Evolutionary conservation across 495 filamentous ascomycete species (phyloP).

Genomic region (Daldinia loculata): DNA sequence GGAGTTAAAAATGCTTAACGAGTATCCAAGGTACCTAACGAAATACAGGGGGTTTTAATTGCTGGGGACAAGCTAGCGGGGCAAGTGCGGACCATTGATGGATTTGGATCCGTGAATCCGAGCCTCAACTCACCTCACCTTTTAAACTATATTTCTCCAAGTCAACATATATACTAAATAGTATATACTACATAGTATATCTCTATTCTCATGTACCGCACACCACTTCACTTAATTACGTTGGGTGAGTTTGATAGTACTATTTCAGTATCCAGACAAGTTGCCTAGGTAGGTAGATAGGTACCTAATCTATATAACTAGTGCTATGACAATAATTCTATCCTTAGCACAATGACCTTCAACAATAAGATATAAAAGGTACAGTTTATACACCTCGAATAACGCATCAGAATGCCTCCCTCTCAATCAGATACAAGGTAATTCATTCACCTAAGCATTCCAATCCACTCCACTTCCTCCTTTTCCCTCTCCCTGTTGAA

Average conservation of each 20-base stretch:
- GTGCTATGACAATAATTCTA: not conserved
- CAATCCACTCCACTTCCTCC: constrained; percentile 27
- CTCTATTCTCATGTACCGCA: not conserved
- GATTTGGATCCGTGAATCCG: not conserved
- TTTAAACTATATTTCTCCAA: not conserved
- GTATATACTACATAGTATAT: too few relatives aligned
- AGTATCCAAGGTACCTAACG: not conserved
- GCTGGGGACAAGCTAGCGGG: not conserved
- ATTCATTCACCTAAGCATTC: constrained; percentile 31
- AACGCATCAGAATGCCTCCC: not conserved
- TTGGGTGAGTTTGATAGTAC: not conserved
- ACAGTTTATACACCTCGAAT: not conserved
- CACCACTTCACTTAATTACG: not conserved
- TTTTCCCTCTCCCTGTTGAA: constrained; percentile 13
- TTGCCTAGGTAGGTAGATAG: not conserved
- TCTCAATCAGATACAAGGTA: not conserved
- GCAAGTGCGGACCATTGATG: not conserved
- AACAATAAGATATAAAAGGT: not conserved
- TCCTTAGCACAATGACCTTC: not conserved
- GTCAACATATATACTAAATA: too few relatives aligned
- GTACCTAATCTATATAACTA: too few relatives aligned
- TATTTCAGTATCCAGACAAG: not conserved
- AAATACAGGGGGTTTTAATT: not conserved
- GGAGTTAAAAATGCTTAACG: not conserved
- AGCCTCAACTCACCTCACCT: not conserved